phyloP scores from a whole-genome alignment of 2,329 filamentous ascomycete genomes.

The Diplodia corticola region DNA sequence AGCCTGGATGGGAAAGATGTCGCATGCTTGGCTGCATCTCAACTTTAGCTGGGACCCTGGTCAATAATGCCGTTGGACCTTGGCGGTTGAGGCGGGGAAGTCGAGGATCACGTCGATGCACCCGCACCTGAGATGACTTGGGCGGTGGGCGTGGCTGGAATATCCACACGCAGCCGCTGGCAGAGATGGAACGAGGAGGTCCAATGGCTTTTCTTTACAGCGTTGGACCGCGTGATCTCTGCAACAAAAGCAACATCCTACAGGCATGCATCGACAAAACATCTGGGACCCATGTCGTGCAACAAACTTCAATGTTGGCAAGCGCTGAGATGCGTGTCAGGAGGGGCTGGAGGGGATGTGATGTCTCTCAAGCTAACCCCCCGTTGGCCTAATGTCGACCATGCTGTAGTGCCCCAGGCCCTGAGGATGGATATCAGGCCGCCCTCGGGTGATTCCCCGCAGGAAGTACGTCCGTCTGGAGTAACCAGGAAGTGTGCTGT shows the following conservation, averaged over 20 bases:
- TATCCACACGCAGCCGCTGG: not conserved
- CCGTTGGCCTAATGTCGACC: not conserved
- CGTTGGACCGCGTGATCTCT: not conserved
- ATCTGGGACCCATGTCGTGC: not conserved
- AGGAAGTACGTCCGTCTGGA: not conserved
- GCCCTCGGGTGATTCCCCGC: not conserved
- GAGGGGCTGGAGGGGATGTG: not conserved
- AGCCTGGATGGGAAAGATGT: not conserved
- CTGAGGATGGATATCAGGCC: not conserved
- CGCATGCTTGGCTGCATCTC: not conserved
- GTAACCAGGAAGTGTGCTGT: not conserved
- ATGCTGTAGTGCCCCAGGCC: not conserved
- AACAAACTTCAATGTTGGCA: not conserved
- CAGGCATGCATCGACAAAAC: slow-evolving; percentile 1
- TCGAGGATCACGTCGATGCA: not conserved
- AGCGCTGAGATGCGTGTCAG: not conserved
- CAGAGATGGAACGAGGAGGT: not conserved
- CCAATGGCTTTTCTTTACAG: not conserved
- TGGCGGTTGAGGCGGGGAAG: not conserved
- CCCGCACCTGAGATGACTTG: not conserved
- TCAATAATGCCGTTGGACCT: not conserved
- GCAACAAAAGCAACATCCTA: not conserved
- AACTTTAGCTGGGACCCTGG: not conserved
- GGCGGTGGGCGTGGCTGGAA: not conserved
- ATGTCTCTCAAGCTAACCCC: not conserved